Evolutionary conservation across 2,329 filamentous ascomycete genomes (phyloP).

Genomic region (Beauveria caledonica): DNA sequence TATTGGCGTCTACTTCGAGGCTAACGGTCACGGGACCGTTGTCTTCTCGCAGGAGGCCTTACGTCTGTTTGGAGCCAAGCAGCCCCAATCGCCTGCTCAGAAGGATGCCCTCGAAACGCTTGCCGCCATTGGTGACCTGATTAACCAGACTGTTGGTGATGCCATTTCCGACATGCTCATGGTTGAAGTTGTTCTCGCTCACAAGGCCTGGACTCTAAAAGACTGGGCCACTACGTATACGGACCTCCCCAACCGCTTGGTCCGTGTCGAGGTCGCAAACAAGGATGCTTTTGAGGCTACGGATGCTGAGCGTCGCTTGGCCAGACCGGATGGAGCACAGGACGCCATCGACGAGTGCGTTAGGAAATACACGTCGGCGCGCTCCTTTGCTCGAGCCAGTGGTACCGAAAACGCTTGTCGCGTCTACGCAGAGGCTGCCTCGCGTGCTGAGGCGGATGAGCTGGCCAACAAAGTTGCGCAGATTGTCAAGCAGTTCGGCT

Average conservation of each 20-base stretch:
- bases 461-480: conserved; percentile 75
- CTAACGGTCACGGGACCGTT: conserved; percentile 94
- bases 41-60: conserved; percentile 84
- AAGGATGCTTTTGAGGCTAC: conserved; percentile 86
- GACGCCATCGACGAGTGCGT: conserved; percentile 79
- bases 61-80: conserved; percentile 66
- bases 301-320: conserved; percentile 83
- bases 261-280: conserved; percentile 81
- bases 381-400: conserved; percentile 84
- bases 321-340: conserved; percentile 71
- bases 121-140: conserved; percentile 74
- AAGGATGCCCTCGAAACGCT: conserved; percentile 83
- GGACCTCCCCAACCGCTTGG: conserved; percentile 91
- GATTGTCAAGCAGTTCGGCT: conserved; percentile 55
- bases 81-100: conserved; percentile 86
- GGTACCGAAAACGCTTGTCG: conserved; percentile 94
- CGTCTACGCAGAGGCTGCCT: conserved; percentile 91
- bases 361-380: conserved; percentile 81
- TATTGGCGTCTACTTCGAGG: conserved; percentile 96
- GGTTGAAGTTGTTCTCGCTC: conserved; percentile 90
- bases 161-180: conserved; percentile 93
- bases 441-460: conserved; percentile 82
- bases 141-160: conserved; percentile 97
- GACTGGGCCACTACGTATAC: conserved; percentile 92
- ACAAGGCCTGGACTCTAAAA: conserved; percentile 83